phyloP scores from a whole-genome alignment of 371 early-diverging fungal genomes.

The Mucor velutinosus region DNA sequence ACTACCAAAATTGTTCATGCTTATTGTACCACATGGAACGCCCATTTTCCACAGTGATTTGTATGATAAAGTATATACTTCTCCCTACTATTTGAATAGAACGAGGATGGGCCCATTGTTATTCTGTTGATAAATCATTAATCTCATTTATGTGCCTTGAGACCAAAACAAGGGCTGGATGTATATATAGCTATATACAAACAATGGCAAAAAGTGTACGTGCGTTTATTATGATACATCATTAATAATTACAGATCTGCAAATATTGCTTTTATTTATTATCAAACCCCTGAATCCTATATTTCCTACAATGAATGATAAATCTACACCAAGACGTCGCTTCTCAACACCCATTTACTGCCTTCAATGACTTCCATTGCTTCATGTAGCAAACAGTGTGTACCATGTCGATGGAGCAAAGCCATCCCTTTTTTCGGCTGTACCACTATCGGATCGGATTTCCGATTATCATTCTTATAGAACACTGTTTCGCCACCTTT shows the following conservation, averaged over 20 bases:
- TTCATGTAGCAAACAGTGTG: slow-evolving; percentile 77
- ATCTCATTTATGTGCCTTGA: background rate
- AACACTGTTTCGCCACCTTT: slow-evolving; percentile 78
- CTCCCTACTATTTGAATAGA: background rate
- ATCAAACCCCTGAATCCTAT: background rate
- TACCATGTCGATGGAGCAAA: slow-evolving; percentile 77
- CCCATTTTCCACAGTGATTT: background rate
- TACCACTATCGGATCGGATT: slow-evolving; percentile 42
- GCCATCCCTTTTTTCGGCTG: slow-evolving; percentile 67
- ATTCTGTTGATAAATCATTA: background rate
- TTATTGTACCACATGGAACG: slow-evolving; percentile 1
- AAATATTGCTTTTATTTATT: background rate
- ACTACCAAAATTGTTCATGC: slow-evolving; percentile 20
- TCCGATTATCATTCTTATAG: slow-evolving; percentile 42
- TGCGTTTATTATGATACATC: slow-evolving; percentile 2
- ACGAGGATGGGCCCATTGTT: background rate
- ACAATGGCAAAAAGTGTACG: background rate
- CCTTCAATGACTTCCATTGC: slow-evolving; percentile 66
- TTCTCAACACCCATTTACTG: slow-evolving; percentile 72
- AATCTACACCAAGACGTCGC: slow-evolving; percentile 57
- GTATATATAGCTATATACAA: background rate
- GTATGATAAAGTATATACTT: background rate
- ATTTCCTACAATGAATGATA: background rate
- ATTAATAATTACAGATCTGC: background rate
- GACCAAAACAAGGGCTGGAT: background rate